Evolutionary conservation across 2,329 filamentous ascomycete species (phyloP), one percentile per base, ranked within the genome.

Genomic region (Aspergillus ochraceoroseus): DNA sequence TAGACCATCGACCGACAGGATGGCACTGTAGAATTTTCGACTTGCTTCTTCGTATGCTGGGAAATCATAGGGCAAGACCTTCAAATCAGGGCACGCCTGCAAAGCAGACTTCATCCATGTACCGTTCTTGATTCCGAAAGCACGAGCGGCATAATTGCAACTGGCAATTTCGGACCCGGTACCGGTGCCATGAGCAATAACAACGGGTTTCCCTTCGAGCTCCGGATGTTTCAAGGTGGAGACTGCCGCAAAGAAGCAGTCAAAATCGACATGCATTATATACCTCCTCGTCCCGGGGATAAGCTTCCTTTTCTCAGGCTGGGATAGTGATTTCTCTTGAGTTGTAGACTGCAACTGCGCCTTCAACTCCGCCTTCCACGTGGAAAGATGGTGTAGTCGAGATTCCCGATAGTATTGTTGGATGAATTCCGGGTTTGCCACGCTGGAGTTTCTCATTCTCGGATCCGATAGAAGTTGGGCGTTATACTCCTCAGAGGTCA

Each of bases 21-120:
- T 86, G 1, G 82, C 80, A 46, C 87, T 81, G 55, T 98, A 98
- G 54, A 98, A 98, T 2, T 79, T 74, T 41, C 79, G 76, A 57
- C 92, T 98, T 1, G 89, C 87, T 44, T 89, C 84, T 69, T 98
- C 92, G 53, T 98, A 98, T 0, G 82, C 90, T 2, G 85, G 83
- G 58, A 96, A 98, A 57, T 98, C 89, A 55, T 98, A 98, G 0
- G 89, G 86, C n/a, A 98, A 61, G 1, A 96, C 82, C 52, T 94
- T 88, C 12, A 98, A 71, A 14, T 87, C 79, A 0, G 90, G 83
- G 57, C 88, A 98, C 12, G 92, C 64, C 51, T 92, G 83, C 44
- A 83, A 73, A 0, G 92, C 92, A 22, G 77, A 75, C 61, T 90
- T 94, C 90, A 98, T 96, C 92, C 94, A 98, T 92, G 96, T 98